These are phyloP conservation scores for Saturnispora galanensis DNA, from an alignment of 805 yeast genomes.

Conservation along the genomic window DNA sequence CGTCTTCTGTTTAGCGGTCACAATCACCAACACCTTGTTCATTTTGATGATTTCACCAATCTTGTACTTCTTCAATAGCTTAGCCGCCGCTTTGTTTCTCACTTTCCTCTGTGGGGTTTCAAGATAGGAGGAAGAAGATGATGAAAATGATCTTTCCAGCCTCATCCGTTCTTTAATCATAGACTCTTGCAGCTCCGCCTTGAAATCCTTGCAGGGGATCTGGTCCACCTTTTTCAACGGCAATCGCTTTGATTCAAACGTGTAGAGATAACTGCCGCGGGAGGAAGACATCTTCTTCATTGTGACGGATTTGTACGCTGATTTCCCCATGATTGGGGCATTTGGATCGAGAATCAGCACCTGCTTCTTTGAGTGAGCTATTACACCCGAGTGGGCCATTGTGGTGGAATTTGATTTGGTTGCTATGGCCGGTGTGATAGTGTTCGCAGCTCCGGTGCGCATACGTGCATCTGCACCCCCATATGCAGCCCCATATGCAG, in stretches of 20 bases:
- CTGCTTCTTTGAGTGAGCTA: too few species aligned
- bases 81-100: slow-evolving; percentile 15
- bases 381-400: too few species aligned
- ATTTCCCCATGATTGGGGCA: neutral
- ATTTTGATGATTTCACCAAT: slow-evolving; percentile 56
- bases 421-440: too few species aligned
- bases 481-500: neutral
- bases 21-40: slow-evolving; percentile 56
- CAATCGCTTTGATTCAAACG: slow-evolving; percentile 8
- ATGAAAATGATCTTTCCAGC: too few species aligned
- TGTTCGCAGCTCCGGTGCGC: too few species aligned
- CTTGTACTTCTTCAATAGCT: slow-evolving; percentile 26
- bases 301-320: neutral
- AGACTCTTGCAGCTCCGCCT: neutral
- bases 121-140: neutral
- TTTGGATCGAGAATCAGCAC: too few species aligned
- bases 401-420: too few species aligned
- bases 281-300: slow-evolving; percentile 7
- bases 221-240: slow-evolving; percentile 7
- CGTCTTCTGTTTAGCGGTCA: slow-evolving; percentile 31
- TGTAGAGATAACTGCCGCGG: slow-evolving; percentile 2
- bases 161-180: neutral
- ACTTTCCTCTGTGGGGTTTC: slow-evolving; percentile 9
- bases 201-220: slow-evolving; percentile 7
- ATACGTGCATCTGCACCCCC: too few species aligned